These are phyloP conservation scores for Ceriops zippeliana DNA, from an alignment of 345 rosid genomes.

Conservation along the genomic window DNA sequence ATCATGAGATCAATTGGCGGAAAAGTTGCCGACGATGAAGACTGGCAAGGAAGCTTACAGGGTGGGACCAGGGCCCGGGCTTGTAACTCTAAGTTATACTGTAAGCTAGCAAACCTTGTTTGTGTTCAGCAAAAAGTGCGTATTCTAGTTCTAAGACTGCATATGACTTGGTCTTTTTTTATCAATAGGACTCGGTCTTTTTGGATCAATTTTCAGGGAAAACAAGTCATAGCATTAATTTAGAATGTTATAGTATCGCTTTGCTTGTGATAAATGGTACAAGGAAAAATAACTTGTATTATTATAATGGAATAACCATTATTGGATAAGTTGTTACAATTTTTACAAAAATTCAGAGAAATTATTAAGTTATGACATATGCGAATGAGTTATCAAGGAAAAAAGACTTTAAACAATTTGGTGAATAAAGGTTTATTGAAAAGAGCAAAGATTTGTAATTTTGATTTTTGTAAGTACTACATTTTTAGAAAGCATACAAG, in stretches of 20 bases:
- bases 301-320: no score
- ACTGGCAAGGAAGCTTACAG: constrained; percentile 67
- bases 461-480: no score
- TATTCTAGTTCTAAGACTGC: neutral
- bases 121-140: neutral
- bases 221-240: constrained; percentile 50
- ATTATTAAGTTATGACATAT: no score
- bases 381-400: no score
- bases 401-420: no score
- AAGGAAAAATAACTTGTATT: no score
- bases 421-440: no score
- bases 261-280: no score
- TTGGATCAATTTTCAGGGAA: constrained; percentile 48
- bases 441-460: no score
- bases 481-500: no score
- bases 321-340: no score
- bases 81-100: constrained; percentile 54
- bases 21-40: constrained; percentile 36
- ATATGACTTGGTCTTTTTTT: neutral
- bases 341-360: no score
- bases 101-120: constrained; percentile 34
- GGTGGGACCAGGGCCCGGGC: constrained; percentile 79
- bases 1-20: constrained; percentile 56
- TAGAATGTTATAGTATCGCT: constrained; percentile 53
- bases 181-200: neutral